These are phyloP conservation scores for Mycena capillaripes DNA, from an alignment of 768 basidiomycete species.

Conservation along the genomic window DNA sequence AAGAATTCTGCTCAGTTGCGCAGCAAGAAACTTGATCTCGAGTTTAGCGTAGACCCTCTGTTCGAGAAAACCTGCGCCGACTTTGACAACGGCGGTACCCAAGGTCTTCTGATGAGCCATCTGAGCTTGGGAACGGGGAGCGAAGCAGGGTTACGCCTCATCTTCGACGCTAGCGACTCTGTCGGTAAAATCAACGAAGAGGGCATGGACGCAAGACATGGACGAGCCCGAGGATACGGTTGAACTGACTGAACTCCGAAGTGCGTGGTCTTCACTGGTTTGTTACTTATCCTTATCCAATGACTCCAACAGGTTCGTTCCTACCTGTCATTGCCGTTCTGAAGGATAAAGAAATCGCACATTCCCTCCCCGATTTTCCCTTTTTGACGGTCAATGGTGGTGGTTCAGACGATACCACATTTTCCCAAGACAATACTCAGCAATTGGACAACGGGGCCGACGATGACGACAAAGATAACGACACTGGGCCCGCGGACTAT, in stretches of 20 bases:
- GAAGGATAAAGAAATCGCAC: constrained; percentile 81
- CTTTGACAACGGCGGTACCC: constrained; percentile 98
- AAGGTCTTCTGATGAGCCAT: constrained; percentile 97
- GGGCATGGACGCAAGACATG: no score
- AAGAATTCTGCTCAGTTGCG: constrained; percentile 85
- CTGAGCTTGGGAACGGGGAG: constrained; percentile 81
- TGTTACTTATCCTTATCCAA: constrained; percentile 8
- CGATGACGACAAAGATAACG: constrained; percentile 56
- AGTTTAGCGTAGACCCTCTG: constrained; percentile 96
- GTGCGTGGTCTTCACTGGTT: constrained; percentile 53
- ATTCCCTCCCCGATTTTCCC: constrained; percentile 84
- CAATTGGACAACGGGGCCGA: constrained; percentile 56
- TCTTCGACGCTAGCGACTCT: constrained; percentile 97
- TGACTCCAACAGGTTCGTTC: constrained; percentile 69
- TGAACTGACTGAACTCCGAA: constrained; percentile 72
- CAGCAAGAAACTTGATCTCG: constrained; percentile 94
- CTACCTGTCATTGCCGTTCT: constrained; percentile 77
- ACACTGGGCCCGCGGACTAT: constrained; percentile 49
- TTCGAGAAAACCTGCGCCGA: constrained; percentile 99
- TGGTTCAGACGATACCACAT: constrained; percentile 72
- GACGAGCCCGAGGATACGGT: constrained; percentile 80
- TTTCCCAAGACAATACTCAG: constrained; percentile 69
- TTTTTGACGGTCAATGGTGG: constrained; percentile 82
- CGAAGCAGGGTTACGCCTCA: constrained; percentile 88
- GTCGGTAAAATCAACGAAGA: constrained; percentile 87